Base-by-base conservation (phyloP, 768 basidiomycete species). In the Porphyrellus cyaneotinctus region DNA sequence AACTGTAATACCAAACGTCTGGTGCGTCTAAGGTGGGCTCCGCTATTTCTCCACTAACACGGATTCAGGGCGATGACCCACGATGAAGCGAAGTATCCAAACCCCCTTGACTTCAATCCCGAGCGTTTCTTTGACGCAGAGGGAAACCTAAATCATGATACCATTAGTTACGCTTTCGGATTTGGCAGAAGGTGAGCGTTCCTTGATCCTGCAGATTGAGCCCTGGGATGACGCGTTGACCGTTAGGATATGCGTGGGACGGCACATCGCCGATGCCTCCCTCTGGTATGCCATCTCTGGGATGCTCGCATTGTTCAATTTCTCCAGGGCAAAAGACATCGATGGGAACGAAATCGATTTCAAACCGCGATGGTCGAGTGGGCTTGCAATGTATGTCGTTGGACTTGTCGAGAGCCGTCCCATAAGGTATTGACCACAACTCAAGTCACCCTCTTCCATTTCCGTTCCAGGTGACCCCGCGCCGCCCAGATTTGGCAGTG, bases 21-120 rank as follows among this genome's bases (percentile, higher is more conserved):
- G 69, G 66, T 69, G 14, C 12, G 64, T 45, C 26, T 15, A 30
- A n/a, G 30, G 22, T 38, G 5, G 13, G 22, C 11, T 41, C 23
- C 41, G 6, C 17, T 35, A n/a, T 30, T 28, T 22, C 7, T 37
- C 37, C 30, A 20, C 46, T 42, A 33, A 53, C 12, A 23, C 6
- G 9, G 20, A 31, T 23, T 12, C 22, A 72, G 71, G 67, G 69
- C 62, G 17, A 72, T 74, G 47, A 51, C 69, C 6, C 71, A 63
- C 20, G 67, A 74, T 53, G 60, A 61, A n/a, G 50, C 51, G 17
- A 51, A 56, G 17, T 75, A 72, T 49, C 68, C 68, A 3, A 51
- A 62, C 30, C 70, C 72, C 0, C 62, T 54, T 43, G 58, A 45
- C n/a, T 72, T 73, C 56, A 54, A 57, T 23, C 72, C 72, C 6